Base-by-base conservation (phyloP, 1,284 basidiomycete genomes). In the Ganoderma sinense region DNA sequence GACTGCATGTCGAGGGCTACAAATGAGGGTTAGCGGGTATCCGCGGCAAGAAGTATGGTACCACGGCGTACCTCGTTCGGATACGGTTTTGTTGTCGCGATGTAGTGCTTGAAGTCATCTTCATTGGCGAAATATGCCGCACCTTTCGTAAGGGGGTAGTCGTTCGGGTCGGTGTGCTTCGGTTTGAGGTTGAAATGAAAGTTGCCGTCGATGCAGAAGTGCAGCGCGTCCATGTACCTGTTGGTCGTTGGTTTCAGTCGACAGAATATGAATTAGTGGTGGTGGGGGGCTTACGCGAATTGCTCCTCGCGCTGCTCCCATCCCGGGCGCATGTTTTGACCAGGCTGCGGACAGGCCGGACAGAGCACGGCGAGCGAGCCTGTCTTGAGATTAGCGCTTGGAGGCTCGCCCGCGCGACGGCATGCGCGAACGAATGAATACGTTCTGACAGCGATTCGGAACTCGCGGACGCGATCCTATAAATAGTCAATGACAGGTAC, bases 381-480 rank as follows among this genome's bases (percentile, higher is more conserved):
- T 2, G 39, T 23, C 16, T 40, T 14, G 4, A 60, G 36, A 5
- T 33, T 14, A 14, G 18, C 16, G 7, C 2, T n/a, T 1, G 56
- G 56, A 7, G 31, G 2, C 31, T 36, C 33, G 7, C 56, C 33
- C 4, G 59, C 39, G 1, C 39, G n/a, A 1, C 53, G 72, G 73
- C n/a, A 67, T 16, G 13, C 65, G 39, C 33, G 69, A 59, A 65
- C 62, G 64, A 66, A 71, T 11, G 23, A 18, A 20, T 48, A 73
- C 18, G 71, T 64, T 0, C 72, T 70, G 1, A 41, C 45, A 0
- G 69, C 55, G 1, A 29, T 67, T 51, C 71, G 41, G 45, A 76
- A 71, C 59, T 74, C 73, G 1, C 71, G 68, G 23, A 75, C 73
- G 1, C 73, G 73, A 66, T 75, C 71, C 73, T 75, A 7, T 40